A percentile compares a stretch with the other conserved stretches of the same genome.
These are phyloP conservation scores for Podaxis sp. DNA, from an alignment of 768 basidiomycete species.

Conservation along the genomic window DNA sequence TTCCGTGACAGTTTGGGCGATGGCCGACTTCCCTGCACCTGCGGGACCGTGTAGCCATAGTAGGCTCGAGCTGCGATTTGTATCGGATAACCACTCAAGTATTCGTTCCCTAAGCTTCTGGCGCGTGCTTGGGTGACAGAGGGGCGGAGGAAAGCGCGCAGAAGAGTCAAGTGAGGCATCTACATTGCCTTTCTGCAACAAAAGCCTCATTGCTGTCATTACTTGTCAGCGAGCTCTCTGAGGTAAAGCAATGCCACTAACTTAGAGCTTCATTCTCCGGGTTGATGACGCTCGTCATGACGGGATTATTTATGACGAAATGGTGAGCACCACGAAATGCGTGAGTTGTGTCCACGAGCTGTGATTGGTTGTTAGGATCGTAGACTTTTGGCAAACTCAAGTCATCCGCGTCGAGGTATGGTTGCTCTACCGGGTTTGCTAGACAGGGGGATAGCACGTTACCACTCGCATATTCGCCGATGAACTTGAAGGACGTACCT, in stretches of 20 bases:
- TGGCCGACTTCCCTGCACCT: constrained; percentile 8
- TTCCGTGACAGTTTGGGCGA: constrained; percentile 3
- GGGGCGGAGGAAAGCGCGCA: background rate
- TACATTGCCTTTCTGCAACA: background rate
- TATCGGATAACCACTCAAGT: background rate
- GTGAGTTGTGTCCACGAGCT: background rate
- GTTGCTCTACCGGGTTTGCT: background rate
- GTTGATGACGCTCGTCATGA: background rate
- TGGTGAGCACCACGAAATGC: background rate
- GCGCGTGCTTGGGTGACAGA: background rate
- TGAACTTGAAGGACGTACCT: background rate
- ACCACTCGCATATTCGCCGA: background rate
- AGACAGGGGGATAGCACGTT: background rate
- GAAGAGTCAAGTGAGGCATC: background rate
- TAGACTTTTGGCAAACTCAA: background rate
- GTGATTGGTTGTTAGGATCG: background rate
- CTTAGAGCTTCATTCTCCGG: background rate
- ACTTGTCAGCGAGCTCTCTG: no score
- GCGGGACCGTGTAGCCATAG: constrained; percentile 11
- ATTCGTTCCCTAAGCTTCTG: background rate
- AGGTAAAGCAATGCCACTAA: background rate
- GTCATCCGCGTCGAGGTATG: background rate
- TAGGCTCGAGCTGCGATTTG: background rate
- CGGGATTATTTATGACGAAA: background rate
- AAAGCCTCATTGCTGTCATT: background rate